phyloP scores from a whole-genome alignment of 345 rosid genomes.

The Populus pruinosa region DNA sequence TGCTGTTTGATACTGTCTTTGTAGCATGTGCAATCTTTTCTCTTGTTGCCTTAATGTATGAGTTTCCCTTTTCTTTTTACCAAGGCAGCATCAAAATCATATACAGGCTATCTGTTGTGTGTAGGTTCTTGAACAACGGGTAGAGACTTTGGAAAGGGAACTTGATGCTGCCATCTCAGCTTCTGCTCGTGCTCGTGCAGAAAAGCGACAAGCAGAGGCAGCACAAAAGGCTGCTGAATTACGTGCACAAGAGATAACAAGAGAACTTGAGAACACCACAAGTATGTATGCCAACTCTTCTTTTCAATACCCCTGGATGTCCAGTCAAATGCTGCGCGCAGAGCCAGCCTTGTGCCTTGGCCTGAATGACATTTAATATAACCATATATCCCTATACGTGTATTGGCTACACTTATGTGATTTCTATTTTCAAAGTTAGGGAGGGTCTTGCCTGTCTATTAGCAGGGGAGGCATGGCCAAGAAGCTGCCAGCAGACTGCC shows the following conservation, averaged over 20 bases:
- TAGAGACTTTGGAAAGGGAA: slow-evolving; percentile 89
- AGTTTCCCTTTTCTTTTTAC: not conserved
- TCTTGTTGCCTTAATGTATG: not conserved
- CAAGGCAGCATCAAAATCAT: not conserved
- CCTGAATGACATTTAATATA: no score
- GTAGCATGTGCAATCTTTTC: not conserved
- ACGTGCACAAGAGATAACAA: slow-evolving; percentile 69
- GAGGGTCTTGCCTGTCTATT: no score
- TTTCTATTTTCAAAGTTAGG: no score
- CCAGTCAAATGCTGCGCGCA: no score
- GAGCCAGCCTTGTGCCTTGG: no score
- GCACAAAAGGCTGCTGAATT: slow-evolving; percentile 83
- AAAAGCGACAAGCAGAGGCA: slow-evolving; percentile 90
- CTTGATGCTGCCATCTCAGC: slow-evolving; percentile 96
- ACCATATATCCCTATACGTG: no score
- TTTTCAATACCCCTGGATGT: not conserved
- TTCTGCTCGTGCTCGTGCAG: slow-evolving; percentile 87
- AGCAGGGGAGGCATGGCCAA: no score
- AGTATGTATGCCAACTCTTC: slow-evolving; percentile 33
- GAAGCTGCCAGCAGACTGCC: no score
- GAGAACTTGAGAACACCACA: slow-evolving; percentile 94
- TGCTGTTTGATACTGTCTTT: not conserved
- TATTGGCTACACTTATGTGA: no score
- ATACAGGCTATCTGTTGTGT: slow-evolving; percentile 14
- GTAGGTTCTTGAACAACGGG: slow-evolving; percentile 94